Evolutionary conservation across 306 rosid genomes (phyloP).

Genomic region (Prunus mume): DNA sequence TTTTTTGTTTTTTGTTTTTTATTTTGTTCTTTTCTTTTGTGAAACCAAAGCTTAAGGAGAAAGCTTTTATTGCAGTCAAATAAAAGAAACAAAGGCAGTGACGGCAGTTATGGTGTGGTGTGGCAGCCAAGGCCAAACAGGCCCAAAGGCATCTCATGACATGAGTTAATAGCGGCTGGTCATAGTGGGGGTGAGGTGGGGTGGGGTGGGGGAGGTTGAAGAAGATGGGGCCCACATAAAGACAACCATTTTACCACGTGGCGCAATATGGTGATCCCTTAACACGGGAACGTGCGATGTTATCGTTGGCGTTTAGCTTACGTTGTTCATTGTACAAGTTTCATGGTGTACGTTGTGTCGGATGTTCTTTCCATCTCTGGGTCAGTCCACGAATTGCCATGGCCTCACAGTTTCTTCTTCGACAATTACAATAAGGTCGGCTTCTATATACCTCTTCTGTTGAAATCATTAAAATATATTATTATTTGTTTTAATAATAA

Average conservation of each 20-base stretch:
- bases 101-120: constrained; percentile 27
- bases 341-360: not conserved
- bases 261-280: not conserved
- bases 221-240: constrained; percentile 24
- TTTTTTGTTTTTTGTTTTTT: not conserved
- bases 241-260: constrained; percentile 37
- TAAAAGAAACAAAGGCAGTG: not conserved
- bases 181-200: not conserved
- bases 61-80: constrained; percentile 14
- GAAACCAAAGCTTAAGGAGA: constrained; percentile 7
- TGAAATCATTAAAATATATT: not conserved
- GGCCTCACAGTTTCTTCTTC: not conserved
- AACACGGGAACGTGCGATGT: not conserved
- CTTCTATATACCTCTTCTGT: not conserved
- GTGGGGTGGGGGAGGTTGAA: not conserved
- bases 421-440: constrained; percentile 29
- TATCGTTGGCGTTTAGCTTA: constrained; percentile 30
- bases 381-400: not conserved
- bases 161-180: not conserved
- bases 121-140: constrained; percentile 23
- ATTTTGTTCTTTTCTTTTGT: not conserved
- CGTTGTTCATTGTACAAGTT: constrained; percentile 27
- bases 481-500: not conserved
- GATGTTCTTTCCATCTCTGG: not conserved
- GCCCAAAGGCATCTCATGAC: constrained; percentile 13